Evolutionary conservation across 768 basidiomycete genomes (phyloP), one percentile per base, ranked within the genome.

Genomic region (Tulasnella sp.): DNA sequence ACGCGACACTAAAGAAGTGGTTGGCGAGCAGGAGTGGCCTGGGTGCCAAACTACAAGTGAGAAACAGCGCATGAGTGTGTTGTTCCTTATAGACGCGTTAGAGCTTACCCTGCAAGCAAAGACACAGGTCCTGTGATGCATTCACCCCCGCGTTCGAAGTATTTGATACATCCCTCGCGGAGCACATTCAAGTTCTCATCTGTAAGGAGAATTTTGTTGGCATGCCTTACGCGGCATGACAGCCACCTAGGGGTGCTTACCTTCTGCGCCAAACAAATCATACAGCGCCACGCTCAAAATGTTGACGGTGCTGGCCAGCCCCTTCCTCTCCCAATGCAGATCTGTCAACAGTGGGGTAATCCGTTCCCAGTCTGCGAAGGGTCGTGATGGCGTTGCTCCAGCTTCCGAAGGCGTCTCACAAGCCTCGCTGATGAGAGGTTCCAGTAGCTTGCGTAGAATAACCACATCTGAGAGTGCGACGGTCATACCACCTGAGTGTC

Each of bases 1-100:
- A 80, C 0, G 96, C 96, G 64, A 99, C 96, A 26, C 80, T 74
- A 77, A 95, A 99, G 74, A 99, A 99, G 75, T 98, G 96, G 67
- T 80, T 81, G 64, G 85, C 81, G 19, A 99, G 82, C 47, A 91
- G 74, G 10, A 80, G 63, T 0, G 93, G 90, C n/a, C 86, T 85
- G 4, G 88, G 85, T 1, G 80, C 76, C 61, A 95, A 79, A 11
- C 93, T 95, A 67, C 30, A 3, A 58, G 19, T 48, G 43, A 48
- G 29, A 23, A 3, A 44, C 30, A 2, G 30, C 29, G 17, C 24
- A 53, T n/a, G 23, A 41, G n/a, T n/a, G n/a, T 21, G 30, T 43
- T 50, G 26, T 15, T 29, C 1, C 30, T 9, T 41, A 21, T 17
- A 29, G 17, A 11, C n/a, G n/a, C n/a, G n/a, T n/a, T n/a, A n/a